Base-by-base conservation (phyloP, 495 filamentous ascomycete genomes). In the Elaphomyces granulatus region DNA sequence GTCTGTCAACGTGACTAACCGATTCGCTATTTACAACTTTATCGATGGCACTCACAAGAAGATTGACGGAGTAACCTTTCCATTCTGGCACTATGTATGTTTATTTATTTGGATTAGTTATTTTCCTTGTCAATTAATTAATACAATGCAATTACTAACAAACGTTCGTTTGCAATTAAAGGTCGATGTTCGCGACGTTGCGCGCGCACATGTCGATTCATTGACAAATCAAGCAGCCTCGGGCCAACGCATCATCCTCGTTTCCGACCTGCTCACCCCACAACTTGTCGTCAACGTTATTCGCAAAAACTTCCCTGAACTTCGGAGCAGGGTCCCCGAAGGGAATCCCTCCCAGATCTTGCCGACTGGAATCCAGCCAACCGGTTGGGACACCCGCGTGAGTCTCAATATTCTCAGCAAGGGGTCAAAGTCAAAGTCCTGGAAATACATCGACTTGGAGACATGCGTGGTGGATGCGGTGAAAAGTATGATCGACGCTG, bases 111-210 rank as follows among this genome's bases (percentile, higher is more conserved):
- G n/a, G n/a, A n/a, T n/a, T n/a, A n/a, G n/a, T n/a, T n/a, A n/a
- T n/a, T n/a, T n/a, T n/a, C n/a, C n/a, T n/a, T n/a, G n/a, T n/a
- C n/a, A n/a, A n/a, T n/a, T n/a, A n/a, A n/a, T n/a, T n/a, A n/a
- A n/a, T n/a, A n/a, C n/a, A n/a, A n/a, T n/a, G n/a, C n/a, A n/a
- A n/a, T n/a, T n/a, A n/a, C n/a, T n/a, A n/a, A n/a, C n/a, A n/a
- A 41, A 37, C 51, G 41, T 39, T 26, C 36, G n/a, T n/a, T n/a
- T n/a, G n/a, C n/a, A n/a, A n/a, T 8, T 42, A 12, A 30, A 64
- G 47, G 52, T 66, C 15, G 59, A 64, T 31, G 55, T 61, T 32
- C 59, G 59, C n/a, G n/a, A n/a, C n/a, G n/a, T n/a, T n/a, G n/a
- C n/a, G n/a, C n/a, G n/a, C n/a, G n/a, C n/a, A n/a, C n/a, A n/a